Evolutionary conservation across 2,329 filamentous ascomycete genomes (phyloP).

Genomic region (Exophiala spinifera): DNA sequence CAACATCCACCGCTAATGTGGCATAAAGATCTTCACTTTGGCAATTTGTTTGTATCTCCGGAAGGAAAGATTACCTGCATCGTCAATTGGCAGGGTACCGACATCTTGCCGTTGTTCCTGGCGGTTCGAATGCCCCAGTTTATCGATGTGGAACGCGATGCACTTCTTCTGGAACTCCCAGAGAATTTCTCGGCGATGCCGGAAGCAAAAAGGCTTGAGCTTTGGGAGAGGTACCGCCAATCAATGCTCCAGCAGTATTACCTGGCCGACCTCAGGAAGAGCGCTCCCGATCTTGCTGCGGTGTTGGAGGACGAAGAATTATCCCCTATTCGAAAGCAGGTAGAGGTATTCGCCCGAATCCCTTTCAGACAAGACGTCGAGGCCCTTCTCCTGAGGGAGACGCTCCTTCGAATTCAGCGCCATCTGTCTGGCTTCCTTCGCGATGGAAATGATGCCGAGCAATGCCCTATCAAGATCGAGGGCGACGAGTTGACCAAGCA

Average conservation of each 20-base stretch:
- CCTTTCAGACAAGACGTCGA: constrained; percentile 4
- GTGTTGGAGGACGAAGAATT: constrained; percentile 5
- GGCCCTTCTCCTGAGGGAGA: constrained; percentile 12
- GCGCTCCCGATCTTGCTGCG: constrained; percentile 1
- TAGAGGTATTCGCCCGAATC: constrained; percentile 1
- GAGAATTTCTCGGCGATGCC: constrained; percentile 6
- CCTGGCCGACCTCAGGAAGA: not conserved
- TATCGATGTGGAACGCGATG: constrained; percentile 8
- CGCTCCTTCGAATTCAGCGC: constrained; percentile 8
- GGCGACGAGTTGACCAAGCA: constrained; percentile 3
- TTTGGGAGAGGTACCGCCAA: constrained; percentile 9
- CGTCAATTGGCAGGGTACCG: constrained; percentile 29
- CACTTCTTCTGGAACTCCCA: constrained; percentile 24
- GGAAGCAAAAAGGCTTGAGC: constrained; percentile 19
- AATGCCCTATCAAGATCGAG: too few species aligned
- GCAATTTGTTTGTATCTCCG: constrained; percentile 28
- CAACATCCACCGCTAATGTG: constrained; percentile 22
- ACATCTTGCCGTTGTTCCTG: constrained; percentile 26
- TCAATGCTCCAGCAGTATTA: constrained; percentile 10
- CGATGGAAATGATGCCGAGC: too few species aligned
- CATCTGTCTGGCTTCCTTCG: too few species aligned
- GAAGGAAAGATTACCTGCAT: constrained; percentile 23
- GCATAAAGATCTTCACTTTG: constrained; percentile 30
- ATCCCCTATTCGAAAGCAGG: constrained; percentile 9
- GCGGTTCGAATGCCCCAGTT: constrained; percentile 15